These are phyloP conservation scores for Ophiocordyceps camponoti-floridani DNA, from an alignment of 2,329 filamentous ascomycete genomes.

Conservation along the genomic window DNA sequence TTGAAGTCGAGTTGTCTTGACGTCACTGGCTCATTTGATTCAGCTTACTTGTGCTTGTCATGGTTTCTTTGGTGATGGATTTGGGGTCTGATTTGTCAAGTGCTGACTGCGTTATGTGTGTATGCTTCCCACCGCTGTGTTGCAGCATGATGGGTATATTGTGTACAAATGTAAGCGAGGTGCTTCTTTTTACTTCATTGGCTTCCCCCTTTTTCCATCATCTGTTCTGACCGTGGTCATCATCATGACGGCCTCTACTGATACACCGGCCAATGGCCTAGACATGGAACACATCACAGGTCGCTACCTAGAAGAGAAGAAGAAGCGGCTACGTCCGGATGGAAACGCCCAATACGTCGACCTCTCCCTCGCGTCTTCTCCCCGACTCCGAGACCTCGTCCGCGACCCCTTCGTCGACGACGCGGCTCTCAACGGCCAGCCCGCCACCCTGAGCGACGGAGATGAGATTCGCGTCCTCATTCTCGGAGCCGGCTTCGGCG, in stretches of 20 bases:
- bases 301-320: slow-evolving; percentile 16
- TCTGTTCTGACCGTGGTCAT: no score
- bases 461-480: slow-evolving; percentile 8
- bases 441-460: slow-evolving; percentile 8
- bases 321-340: slow-evolving; percentile 14
- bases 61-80: no score
- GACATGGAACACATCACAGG: slow-evolving; percentile 1
- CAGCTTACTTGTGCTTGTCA: no score
- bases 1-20: no score
- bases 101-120: no score
- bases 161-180: no score
- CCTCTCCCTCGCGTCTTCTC: slow-evolving; percentile 7
- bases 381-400: slow-evolving; percentile 8
- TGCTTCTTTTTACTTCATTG: no score
- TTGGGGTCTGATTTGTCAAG: no score
- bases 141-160: no score
- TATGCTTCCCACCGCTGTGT: no score
- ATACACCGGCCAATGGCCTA: background rate
- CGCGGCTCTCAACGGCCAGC: slow-evolving; percentile 10
- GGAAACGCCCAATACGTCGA: slow-evolving; percentile 15
- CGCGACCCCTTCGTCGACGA: slow-evolving; percentile 18
- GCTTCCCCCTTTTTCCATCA: background rate
- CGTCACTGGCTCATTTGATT: no score
- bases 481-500: slow-evolving; percentile 17
- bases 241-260: background rate